Evolutionary conservation across 495 filamentous ascomycete species (phyloP).

Genomic region (Articulospora tetracladia): DNA sequence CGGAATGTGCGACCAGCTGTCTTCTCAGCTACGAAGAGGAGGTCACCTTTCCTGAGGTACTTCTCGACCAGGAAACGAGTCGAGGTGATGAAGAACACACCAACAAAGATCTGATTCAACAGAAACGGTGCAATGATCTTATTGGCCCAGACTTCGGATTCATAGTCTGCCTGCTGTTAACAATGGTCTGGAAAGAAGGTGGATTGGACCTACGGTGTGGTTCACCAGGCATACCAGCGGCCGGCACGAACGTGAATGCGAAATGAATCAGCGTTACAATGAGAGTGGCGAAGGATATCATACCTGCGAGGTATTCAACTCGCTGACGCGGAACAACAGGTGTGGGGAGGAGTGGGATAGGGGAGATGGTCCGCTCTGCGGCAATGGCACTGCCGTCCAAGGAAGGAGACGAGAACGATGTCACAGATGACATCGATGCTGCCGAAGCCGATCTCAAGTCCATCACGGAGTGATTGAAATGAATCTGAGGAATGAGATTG

Average conservation of each 20-base stretch:
- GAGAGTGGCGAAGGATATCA: constrained; percentile 32
- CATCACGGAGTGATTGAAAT: too few species aligned
- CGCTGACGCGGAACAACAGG: constrained; percentile 16
- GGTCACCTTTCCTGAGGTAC: constrained; percentile 33
- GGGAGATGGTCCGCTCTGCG: too few species aligned
- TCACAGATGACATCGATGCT: too few species aligned
- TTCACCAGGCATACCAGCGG: constrained; percentile 28
- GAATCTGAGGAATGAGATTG: too few species aligned
- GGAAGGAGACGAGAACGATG: too few species aligned
- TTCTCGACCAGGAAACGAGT: constrained; percentile 34
- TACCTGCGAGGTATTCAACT: constrained; percentile 39
- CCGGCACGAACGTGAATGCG: constrained; percentile 31
- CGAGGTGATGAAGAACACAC: constrained; percentile 39
- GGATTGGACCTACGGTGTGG: neutral
- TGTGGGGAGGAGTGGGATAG: neutral
- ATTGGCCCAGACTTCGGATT: constrained; percentile 31
- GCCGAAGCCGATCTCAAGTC: too few species aligned
- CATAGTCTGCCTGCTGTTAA: constrained; percentile 16
- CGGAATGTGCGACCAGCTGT: constrained; percentile 16
- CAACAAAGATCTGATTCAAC: constrained; percentile 37
- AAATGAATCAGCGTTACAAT: constrained; percentile 38
- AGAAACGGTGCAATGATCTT: constrained; percentile 33
- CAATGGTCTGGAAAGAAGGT: constrained; percentile 14
- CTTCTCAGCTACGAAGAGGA: constrained; percentile 34
- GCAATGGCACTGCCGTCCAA: too few species aligned